These are phyloP conservation scores for Arabis hirsuta DNA, from an alignment of 345 rosid species.

Conservation along the genomic window DNA sequence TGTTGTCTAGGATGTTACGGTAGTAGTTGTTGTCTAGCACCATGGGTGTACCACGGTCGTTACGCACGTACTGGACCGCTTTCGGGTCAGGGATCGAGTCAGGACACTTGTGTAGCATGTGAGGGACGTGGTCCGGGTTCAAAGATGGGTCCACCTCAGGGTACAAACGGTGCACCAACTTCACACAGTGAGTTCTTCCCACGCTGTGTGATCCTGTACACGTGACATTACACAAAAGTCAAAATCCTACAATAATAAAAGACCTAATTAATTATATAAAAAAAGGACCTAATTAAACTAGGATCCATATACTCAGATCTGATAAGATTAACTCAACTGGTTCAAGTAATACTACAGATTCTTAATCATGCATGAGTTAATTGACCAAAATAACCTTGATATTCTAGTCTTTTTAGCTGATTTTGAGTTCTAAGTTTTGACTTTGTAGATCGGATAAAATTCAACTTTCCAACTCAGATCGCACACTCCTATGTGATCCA, in stretches of 20 bases:
- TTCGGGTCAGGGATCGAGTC: constrained; percentile 95
- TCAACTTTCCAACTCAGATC: constrained; percentile 7
- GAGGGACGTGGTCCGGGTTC: constrained; percentile 81
- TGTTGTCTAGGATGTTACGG: constrained; percentile 91
- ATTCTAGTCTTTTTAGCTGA: neutral
- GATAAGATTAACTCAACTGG: neutral
- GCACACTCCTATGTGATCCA: constrained; percentile 1
- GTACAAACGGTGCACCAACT: constrained; percentile 89
- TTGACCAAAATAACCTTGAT: constrained; percentile 13
- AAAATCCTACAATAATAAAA: constrained; percentile 7
- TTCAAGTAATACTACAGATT: neutral
- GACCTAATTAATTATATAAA: too few species aligned
- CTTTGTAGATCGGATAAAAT: constrained; percentile 4
- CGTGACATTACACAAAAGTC: constrained; percentile 22
- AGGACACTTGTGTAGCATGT: constrained; percentile 96
- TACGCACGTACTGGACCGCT: constrained; percentile 93
- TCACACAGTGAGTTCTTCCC: constrained; percentile 93
- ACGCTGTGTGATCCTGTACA: constrained; percentile 87
- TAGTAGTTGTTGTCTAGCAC: constrained; percentile 91
- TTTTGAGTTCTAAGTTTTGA: neutral
- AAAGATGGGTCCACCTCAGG: constrained; percentile 81
- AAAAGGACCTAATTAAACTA: too few species aligned
- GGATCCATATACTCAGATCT: too few species aligned
- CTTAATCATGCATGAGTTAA: neutral
- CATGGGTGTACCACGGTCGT: constrained; percentile 97